Conservation (phyloP, 495 filamentous ascomycete genomes). For the Chaetomium fimeti region DNA sequence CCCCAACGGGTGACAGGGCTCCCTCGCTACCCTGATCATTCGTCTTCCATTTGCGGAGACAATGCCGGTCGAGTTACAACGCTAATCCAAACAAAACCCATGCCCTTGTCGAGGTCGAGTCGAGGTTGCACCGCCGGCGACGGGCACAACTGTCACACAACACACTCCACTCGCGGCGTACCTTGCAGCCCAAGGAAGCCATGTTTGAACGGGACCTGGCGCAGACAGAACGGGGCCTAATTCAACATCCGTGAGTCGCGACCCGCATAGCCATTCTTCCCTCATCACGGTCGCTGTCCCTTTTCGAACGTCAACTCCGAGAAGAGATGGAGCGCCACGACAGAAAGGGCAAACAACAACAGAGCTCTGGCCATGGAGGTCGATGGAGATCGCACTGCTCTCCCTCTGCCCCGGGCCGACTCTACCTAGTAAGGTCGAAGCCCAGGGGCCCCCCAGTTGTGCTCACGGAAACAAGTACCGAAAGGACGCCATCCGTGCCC, state of each 20-base stretch:
- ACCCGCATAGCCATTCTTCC: constrained; percentile 11
- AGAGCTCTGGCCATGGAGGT: constrained; percentile 4
- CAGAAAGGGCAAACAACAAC: background rate
- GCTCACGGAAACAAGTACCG: constrained; percentile 38
- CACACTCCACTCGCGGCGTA: constrained; percentile 1
- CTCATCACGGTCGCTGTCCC: constrained; percentile 22
- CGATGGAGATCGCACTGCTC: background rate
- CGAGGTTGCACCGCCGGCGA: constrained; percentile 23
- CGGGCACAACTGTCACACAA: constrained; percentile 16
- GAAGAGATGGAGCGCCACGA: background rate
- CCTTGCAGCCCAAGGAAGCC: constrained; percentile 17
- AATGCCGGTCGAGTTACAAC: constrained; percentile 3
- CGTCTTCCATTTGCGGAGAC: constrained; percentile 16
- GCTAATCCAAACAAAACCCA: background rate
- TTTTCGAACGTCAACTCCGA: constrained; percentile 14
- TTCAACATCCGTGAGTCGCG: constrained; percentile 18
- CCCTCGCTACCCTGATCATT: background rate
- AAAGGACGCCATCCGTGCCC: constrained; percentile 19
- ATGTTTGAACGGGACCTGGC: constrained; percentile 10
- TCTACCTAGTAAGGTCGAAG: constrained; percentile 5
- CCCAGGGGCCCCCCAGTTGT: constrained; percentile 21
- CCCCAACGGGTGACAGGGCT: constrained; percentile 9
- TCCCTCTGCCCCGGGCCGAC: constrained; percentile 8
- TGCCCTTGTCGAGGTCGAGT: background rate
- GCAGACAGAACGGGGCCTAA: constrained; percentile 3